phyloP scores from a whole-genome alignment of 1,139 yeast species.

The Casaregolazyma lundiana region DNA sequence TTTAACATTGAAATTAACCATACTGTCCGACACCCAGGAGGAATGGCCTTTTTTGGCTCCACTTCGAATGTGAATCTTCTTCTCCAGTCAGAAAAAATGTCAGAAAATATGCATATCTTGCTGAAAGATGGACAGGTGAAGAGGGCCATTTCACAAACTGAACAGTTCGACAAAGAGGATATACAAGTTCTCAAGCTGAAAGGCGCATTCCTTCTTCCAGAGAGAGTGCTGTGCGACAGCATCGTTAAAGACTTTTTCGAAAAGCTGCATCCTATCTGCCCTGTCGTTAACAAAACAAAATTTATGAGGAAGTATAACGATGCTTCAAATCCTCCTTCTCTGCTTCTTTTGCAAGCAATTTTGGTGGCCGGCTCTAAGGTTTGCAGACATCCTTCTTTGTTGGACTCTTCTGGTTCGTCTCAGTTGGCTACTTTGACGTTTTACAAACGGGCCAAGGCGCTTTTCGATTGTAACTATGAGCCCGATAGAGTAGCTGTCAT shows the following conservation, averaged over 20 bases:
- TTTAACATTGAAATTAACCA: constrained; percentile 20
- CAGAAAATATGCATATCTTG: constrained; percentile 33
- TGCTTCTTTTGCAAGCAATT: constrained; percentile 65
- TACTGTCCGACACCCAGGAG: constrained; percentile 23
- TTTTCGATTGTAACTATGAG: constrained; percentile 71
- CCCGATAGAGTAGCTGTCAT: constrained; percentile 62
- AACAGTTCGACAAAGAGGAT: constrained; percentile 56
- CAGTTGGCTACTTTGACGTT: constrained; percentile 60
- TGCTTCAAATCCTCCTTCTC: constrained; percentile 61
- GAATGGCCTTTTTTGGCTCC: constrained; percentile 32
- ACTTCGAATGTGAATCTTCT: constrained; percentile 32
- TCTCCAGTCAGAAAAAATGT: constrained; percentile 28
- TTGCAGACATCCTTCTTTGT: constrained; percentile 51
- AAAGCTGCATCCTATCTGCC: constrained; percentile 61
- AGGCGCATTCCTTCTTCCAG: constrained; percentile 67
- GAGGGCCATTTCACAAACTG: constrained; percentile 25
- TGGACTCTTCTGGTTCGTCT: constrained; percentile 54
- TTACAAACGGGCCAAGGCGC: constrained; percentile 71
- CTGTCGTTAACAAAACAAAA: constrained; percentile 55
- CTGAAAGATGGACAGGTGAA: constrained; percentile 28
- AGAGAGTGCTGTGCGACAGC: constrained; percentile 53
- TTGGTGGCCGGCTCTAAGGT: constrained; percentile 67
- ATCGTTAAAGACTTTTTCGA: constrained; percentile 57
- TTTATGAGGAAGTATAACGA: constrained; percentile 58
- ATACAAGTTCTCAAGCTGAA: constrained; percentile 54